Evolutionary conservation across 2,329 filamentous ascomycete genomes (phyloP).

Genomic region (Xylariomycetidae sp.): DNA sequence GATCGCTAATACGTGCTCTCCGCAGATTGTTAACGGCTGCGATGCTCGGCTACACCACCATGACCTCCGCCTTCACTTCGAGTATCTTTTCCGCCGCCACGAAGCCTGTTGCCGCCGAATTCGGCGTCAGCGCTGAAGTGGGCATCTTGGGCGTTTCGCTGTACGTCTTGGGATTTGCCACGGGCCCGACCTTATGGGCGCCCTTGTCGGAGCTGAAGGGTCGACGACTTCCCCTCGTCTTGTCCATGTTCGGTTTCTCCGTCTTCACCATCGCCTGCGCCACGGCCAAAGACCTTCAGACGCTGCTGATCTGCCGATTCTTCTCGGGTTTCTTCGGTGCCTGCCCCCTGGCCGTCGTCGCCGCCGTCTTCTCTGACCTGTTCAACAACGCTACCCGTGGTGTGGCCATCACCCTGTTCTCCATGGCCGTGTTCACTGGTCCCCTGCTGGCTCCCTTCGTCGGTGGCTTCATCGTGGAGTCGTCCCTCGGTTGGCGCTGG

Average conservation of each 20-base stretch:
- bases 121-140: conserved; percentile 55
- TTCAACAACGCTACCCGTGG: conserved; percentile 59
- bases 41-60: conserved; percentile 67
- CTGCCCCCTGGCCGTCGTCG: conserved; percentile 61
- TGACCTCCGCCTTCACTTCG: conserved; percentile 66
- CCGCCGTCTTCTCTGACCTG: conserved; percentile 67
- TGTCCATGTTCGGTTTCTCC: conserved; percentile 63
- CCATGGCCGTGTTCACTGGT: conserved; percentile 59
- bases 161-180: conserved; percentile 65
- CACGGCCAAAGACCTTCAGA: conserved; percentile 61
- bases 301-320: conserved; percentile 66
- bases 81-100: conserved; percentile 69
- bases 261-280: conserved; percentile 61
- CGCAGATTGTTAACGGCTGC: conserved; percentile 53
- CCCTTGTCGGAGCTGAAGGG: conserved; percentile 68
- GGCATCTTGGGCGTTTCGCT: conserved; percentile 60
- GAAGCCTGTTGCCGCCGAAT: conserved; percentile 47
- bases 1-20: not conserved
- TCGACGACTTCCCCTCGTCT: conserved; percentile 53
- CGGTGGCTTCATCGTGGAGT: conserved; percentile 60
- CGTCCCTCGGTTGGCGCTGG: conserved; percentile 66
- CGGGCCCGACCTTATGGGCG: conserved; percentile 60
- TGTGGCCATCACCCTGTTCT: conserved; percentile 51
- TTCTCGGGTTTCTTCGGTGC: conserved; percentile 68
- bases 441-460: conserved; percentile 63